Base-by-base conservation (phyloP, 1,139 yeast species). In the Suzukiozyma palmioleophila region DNA sequence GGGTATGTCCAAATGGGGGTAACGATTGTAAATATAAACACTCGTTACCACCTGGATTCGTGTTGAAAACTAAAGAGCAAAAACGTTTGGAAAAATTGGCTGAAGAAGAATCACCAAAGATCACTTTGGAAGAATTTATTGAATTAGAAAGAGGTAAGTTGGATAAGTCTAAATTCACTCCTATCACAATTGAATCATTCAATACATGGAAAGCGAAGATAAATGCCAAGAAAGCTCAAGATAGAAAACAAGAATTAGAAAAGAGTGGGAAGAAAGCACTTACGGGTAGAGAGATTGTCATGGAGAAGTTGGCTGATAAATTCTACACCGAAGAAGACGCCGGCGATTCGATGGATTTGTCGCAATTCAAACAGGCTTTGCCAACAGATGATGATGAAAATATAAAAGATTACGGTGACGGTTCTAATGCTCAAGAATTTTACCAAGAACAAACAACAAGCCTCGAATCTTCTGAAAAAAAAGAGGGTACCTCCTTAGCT, bases 1-100 rank as follows among this genome's bases (percentile, higher is more conserved):
- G 98, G 99, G 77, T 78, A 26, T 92, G 99, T 69, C 99, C 98
- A 28, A 87, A 87, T 53, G 92, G 92, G 32, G 97, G 96, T 47
- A 81, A 84, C 50, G 84, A 79, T 42, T 94, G 99, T 77, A 92
- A 84, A 71, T 94, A 94, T 69, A 81, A 78, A 62, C 99, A 94
- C 64, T 84, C 97, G n/a, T 74, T 94, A 53, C 99, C 99, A 33
- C 89, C 94, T 35, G 99, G 98, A 1, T 94, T 89, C 62, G 95
- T 88, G 40, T 77, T 94, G 66, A 94, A 92, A 73, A 92, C 98
- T 35, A 90, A 89, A 65, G 98, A 92, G 61, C 96, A 94, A 62
- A 84, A 86, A 73, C 78, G 90, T 57, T 67, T 89, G 56, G 98
- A 92, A 63, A 84, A 82, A 57, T 73, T 84, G 60, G 96, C 95